Base-by-base conservation (phyloP, 345 rosid genomes). In the Populus pruinosa region DNA sequence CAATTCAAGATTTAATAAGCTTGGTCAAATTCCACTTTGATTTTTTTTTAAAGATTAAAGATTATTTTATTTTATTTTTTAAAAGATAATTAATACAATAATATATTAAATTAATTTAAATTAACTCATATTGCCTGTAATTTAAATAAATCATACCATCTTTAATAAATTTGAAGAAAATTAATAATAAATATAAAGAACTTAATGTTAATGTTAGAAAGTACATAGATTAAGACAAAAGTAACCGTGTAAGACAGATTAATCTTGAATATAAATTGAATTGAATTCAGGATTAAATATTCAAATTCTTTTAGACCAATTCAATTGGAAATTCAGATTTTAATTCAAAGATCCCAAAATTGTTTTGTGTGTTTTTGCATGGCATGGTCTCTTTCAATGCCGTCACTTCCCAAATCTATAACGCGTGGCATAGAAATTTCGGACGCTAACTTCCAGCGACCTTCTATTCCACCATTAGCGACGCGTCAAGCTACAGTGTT, bases 211-310 rank as follows among this genome's bases (percentile, higher is more conserved):
- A 33, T 4, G 5, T 33, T 33, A 33, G 5, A 33, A 33, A 33
- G 36, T 4, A 33, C 5, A 33, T 33, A 33, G 36, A 41, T 9
- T 2, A 41, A 41, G 2, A 41, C 44, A 41, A 2, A 9, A 41
- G 44, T 41, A 41, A 9, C 11, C 2, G 18, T 14, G 65, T 13
- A 11, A 13, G 13, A n/a, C 31, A 27, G 20, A 63, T 27, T n/a
- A 29, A 64, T 31, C 21, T 66, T 47, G 61, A 43, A 62, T 9
- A 6, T 3, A 7, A 21, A 25, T 43, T 77, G 79, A 69, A 59
- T 69, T 77, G 73, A 56, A 29, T 69, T 43, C 75, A 70, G 59
- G 61, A 70, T 77, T 70, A 64, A 71, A 23, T 33, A 70, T 77
- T 70, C 70, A 71, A 17, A 31, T 27, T 65, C 41, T 65, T 7